These are phyloP conservation scores for Ogataea neopini DNA, from an alignment of 805 yeast genomes.

Conservation along the genomic window DNA sequence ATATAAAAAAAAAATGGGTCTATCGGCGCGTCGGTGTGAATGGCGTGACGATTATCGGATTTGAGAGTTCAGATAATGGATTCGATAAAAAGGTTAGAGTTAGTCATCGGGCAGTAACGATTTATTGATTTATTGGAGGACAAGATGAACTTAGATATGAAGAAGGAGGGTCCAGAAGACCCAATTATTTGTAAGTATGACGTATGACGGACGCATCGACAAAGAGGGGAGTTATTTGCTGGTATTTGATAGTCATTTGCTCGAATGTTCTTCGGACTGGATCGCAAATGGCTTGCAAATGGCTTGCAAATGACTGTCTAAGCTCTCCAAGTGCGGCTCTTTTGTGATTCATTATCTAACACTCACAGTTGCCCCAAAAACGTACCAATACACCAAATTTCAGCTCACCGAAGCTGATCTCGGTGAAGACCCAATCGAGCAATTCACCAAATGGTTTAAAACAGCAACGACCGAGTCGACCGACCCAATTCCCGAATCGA, in stretches of 20 bases:
- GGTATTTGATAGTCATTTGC: no score
- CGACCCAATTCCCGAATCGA: constrained; percentile 76
- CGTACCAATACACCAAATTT: constrained; percentile 80
- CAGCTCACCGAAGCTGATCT: constrained; percentile 58
- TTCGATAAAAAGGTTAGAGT: neutral
- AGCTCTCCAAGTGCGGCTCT: no score
- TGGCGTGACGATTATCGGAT: neutral
- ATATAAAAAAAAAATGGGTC: neutral
- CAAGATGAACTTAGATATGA: constrained; percentile 27
- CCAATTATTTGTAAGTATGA: constrained; percentile 33
- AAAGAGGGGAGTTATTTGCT: no score
- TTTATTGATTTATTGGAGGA: no score
- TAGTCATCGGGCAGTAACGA: neutral
- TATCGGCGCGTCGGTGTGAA: neutral
- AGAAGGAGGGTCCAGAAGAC: constrained; percentile 23
- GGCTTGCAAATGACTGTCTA: no score
- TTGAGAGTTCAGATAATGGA: neutral
- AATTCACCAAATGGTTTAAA: constrained; percentile 83
- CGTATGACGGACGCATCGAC: no score
- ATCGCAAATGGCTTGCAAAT: no score
- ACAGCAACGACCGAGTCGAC: constrained; percentile 59
- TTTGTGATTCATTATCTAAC: no score
- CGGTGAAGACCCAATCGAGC: constrained; percentile 61
- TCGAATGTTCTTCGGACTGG: no score
- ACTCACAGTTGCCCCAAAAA: constrained; percentile 85